Evolutionary conservation across 176 grass and related monocot genomes (phyloP).

Genomic region (Bonia amplexicaulis): DNA sequence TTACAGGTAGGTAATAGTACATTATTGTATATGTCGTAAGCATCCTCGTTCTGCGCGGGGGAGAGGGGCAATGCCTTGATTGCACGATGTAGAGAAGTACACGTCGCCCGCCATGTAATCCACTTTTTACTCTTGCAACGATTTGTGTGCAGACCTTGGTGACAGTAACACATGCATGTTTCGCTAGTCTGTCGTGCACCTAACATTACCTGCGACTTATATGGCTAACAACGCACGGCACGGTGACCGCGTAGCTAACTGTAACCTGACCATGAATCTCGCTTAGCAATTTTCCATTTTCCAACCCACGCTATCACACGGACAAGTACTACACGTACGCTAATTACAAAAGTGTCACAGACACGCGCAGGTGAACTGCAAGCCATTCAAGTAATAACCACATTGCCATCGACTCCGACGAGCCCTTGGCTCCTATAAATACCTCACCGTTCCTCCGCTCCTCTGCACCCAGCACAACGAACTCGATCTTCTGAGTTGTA

Average conservation of each 20-base stretch:
- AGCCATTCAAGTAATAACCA: neutral
- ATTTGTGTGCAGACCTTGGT: neutral
- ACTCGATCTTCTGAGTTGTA: neutral
- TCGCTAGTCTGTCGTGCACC: neutral
- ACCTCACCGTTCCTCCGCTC: neutral
- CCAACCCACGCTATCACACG: neutral
- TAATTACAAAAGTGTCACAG: neutral
- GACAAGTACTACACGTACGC: neutral
- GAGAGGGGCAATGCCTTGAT: neutral
- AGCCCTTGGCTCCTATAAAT: constrained; percentile 24
- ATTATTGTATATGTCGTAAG: too few relatives aligned
- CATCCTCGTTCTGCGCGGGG: neutral
- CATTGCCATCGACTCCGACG: neutral
- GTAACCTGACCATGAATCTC: neutral
- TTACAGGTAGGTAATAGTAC: too few relatives aligned
- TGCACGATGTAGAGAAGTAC: neutral
- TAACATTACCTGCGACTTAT: neutral
- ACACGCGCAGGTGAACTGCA: neutral
- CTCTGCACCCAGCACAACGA: constrained; percentile 5
- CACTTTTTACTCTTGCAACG: neutral
- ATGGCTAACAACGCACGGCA: neutral
- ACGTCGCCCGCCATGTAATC: neutral
- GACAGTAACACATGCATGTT: neutral
- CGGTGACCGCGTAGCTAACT: neutral
- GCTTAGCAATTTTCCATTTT: neutral